Base-by-base conservation (phyloP, 164 flowering plant genomes). In the Santalum album region DNA sequence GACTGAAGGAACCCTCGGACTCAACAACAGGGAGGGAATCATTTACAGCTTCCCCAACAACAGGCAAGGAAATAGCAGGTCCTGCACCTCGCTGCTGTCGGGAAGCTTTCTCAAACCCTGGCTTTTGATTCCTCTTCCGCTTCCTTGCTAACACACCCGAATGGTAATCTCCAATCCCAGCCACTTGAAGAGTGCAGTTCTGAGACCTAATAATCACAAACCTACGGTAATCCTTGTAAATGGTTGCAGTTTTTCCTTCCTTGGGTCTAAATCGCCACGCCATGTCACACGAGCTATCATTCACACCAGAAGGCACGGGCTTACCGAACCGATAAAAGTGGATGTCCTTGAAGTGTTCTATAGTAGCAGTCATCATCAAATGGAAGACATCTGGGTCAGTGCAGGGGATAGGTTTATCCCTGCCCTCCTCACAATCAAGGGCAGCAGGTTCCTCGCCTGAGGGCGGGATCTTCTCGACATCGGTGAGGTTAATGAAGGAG, bases 231-330 rank as follows among this genome's bases (percentile, higher is more conserved):
- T 91, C 98, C 71, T 86, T 88, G 56, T 88, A 79, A 67, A 91
- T 77, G 0, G 80, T 68, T 9, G 88, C 96, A 7, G 85, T 56
- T 69, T 88, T 86, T 25, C 96, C 95, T 48, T 91, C 96, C 69
- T 84, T 87, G 6, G 98, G 96, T 69, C 90, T 73, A 64, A 76
- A 91, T 55, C 96, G 65, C 96, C 98, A 91, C 3, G 98, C 96
- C 98, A 91, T 84, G 60, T 90, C 96, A 62, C 98, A 90, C 7
- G 78, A 73, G 57, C 51, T 73, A 36, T 72, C 82, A 51, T 81
- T 69, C 0, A 72, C 51, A 17, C 98, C 98, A 19, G 39, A 62
- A 25, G 23, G 12, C 50, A 79, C 90, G 0, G 98, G 74, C 63
- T 86, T 90, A 19, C 98, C 98, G 62, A 87, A 90, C 54, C 79